phyloP scores from a whole-genome alignment of 352 stramenopile species.

The Discostella stelligera region DNA sequence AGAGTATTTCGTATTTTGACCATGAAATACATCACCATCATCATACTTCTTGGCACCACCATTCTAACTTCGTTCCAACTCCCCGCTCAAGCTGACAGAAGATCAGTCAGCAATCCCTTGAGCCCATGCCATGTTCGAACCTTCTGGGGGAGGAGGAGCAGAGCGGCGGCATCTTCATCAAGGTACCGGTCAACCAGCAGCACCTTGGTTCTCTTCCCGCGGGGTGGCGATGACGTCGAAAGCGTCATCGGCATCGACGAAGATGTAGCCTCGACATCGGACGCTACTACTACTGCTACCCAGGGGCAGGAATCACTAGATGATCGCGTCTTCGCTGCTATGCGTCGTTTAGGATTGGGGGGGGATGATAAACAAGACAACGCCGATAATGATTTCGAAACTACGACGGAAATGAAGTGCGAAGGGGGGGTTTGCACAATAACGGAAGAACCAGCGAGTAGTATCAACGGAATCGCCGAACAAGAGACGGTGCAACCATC shows the following conservation, averaged over 20 bases:
- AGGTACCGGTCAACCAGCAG: constrained; percentile 11
- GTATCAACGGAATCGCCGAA: neutral
- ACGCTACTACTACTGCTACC: neutral
- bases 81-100: constrained; percentile 6
- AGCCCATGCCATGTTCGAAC: neutral
- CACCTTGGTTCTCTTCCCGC: constrained; percentile 29
- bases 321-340: constrained; percentile 73
- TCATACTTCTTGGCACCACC: constrained; percentile 1
- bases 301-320: constrained; percentile 59
- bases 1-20: neutral
- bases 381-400: neutral
- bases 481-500: neutral
- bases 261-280: neutral
- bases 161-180: neutral
- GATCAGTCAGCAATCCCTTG: neutral
- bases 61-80: constrained; percentile 3
- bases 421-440: neutral
- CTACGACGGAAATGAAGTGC: neutral
- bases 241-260: neutral
- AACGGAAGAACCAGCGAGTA: constrained; percentile 1
- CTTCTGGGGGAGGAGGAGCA: constrained; percentile 1
- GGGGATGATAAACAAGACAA: constrained; percentile 16
- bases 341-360: constrained; percentile 71
- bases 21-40: neutral
- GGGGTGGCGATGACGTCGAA: constrained; percentile 16